phyloP scores from a whole-genome alignment of 352 stramenopile species.

The Pythium angustatum region DNA sequence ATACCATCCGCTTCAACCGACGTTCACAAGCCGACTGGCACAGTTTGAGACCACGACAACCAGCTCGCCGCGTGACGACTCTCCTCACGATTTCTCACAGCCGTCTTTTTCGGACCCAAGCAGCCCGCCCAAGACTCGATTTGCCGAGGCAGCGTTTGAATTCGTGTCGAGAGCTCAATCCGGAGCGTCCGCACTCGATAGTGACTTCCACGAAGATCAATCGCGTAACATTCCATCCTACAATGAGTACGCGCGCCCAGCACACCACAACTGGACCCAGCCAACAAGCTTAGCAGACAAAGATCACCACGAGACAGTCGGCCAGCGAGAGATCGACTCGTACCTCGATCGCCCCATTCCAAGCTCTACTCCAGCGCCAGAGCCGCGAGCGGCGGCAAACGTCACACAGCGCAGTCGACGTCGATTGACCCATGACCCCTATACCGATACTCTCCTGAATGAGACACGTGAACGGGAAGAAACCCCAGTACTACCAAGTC shows the following conservation, averaged over 20 bases:
- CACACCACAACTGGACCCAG: not conserved
- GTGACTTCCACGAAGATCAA: not conserved
- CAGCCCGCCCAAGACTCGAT: conserved; percentile 17
- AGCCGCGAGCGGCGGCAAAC: conserved; percentile 36
- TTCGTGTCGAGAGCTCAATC: conserved; percentile 21
- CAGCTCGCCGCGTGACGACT: not conserved
- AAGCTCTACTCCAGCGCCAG: conserved; percentile 26
- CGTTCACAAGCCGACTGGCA: too few species aligned
- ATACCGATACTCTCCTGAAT: too few species aligned
- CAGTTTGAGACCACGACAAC: not conserved
- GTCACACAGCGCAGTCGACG: conserved; percentile 35
- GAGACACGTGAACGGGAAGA: not conserved
- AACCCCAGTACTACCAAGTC: not conserved
- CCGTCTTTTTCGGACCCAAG: not conserved
- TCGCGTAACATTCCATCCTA: not conserved
- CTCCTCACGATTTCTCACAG: not conserved
- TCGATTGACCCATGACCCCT: not conserved
- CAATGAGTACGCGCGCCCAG: not conserved
- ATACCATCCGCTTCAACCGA: too few species aligned
- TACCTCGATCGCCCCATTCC: conserved; percentile 46
- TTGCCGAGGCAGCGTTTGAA: conserved; percentile 3
- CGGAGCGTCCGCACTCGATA: not conserved
- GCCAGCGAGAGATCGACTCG: conserved; percentile 19
- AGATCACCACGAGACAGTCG: not conserved
- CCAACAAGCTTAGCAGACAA: not conserved